Base-by-base conservation (phyloP, 257 asterid genomes). In the Thymus mandschuricus region DNA sequence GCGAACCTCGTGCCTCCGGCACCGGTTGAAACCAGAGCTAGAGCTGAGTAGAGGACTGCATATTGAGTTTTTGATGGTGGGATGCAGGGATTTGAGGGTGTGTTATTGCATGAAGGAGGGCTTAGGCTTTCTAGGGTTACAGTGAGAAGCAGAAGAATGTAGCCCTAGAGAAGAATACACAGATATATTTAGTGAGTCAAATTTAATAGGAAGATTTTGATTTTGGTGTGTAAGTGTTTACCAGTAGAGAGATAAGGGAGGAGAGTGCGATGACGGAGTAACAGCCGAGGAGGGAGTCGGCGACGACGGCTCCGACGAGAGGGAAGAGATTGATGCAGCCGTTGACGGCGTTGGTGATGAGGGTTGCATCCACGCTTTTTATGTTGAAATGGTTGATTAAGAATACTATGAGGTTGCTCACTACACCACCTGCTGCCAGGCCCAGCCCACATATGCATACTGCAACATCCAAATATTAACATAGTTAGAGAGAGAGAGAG, bases 241-340 rank as follows among this genome's bases (percentile, higher is more conserved):
- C 91, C 88, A 77, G 67, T 2, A 81, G 30, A 49, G 87, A 73
- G 80, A 86, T 54, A 62, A 78, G 40, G 60, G 87, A 76, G 15
- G 89, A 86, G 61, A 80, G 74, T 82, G 84, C 84, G 68, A 83
- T 74, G 80, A 79, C 82, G 2, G 87, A 30, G 75, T 34, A 83
- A 28, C 84, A 86, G 8, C 87, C 89, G 2, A 86, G 81, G 62
- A 74, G 78, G 0, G 91, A 86, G 56, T 86, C 91, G 1, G 91
- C 87, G 33, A 84, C 15, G 57, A 84, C 57, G 58, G 91, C 91
- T 10, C 72, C 88, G 8, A 84, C 2, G 0, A 84, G 72, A 6
- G 89, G 91, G 70, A 76, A 70, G 21, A 86, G 68, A 48, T 28
- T 77, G 38, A 43, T 10, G 65, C 76, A 75, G 55, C 88, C 88